Percentiles rank a stretch among this genome's conserved stretches.
These are phyloP conservation scores for Canna indica DNA, from an alignment of 176 grass and related monocot genomes.

Conservation along the genomic window DNA sequence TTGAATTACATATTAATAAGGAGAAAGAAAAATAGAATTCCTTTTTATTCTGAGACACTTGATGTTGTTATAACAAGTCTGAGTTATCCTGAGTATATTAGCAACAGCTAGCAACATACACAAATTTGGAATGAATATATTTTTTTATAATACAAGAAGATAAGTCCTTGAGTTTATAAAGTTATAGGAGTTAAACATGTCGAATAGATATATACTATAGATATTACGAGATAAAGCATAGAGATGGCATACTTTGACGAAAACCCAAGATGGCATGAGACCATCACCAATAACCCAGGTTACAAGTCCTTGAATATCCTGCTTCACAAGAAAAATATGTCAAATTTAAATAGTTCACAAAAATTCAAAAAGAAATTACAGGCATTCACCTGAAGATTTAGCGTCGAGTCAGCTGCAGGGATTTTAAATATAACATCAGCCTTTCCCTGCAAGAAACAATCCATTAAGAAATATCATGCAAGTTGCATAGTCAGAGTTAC, in stretches of 20 bases:
- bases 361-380: not conserved
- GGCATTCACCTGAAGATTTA: slow-evolving; percentile 63
- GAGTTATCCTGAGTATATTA: not conserved
- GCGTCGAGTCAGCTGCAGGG: slow-evolving; percentile 34
- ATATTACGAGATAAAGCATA: not conserved
- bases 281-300: slow-evolving; percentile 90
- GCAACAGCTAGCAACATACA: not conserved
- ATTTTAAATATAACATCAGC: slow-evolving; percentile 67
- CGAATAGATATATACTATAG: not conserved
- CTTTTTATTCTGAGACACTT: not conserved
- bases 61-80: not conserved
- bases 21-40: not conserved
- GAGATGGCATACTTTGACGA: slow-evolving; percentile 59
- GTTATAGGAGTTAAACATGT: slow-evolving; percentile 11
- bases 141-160: not conserved
- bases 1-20: not conserved
- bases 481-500: not conserved
- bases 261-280: slow-evolving; percentile 74
- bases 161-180: not conserved
- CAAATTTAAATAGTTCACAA: not conserved
- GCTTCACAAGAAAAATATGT: slow-evolving; percentile 5
- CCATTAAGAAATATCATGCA: too few species aligned
- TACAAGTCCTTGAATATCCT: slow-evolving; percentile 81
- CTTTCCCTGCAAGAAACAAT: slow-evolving; percentile 38
- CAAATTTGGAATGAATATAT: not conserved